Evolutionary conservation across 2,329 filamentous ascomycete species (phyloP), one percentile per base, ranked within the genome.

Genomic region (Phaeomoniella chlamydospora): DNA sequence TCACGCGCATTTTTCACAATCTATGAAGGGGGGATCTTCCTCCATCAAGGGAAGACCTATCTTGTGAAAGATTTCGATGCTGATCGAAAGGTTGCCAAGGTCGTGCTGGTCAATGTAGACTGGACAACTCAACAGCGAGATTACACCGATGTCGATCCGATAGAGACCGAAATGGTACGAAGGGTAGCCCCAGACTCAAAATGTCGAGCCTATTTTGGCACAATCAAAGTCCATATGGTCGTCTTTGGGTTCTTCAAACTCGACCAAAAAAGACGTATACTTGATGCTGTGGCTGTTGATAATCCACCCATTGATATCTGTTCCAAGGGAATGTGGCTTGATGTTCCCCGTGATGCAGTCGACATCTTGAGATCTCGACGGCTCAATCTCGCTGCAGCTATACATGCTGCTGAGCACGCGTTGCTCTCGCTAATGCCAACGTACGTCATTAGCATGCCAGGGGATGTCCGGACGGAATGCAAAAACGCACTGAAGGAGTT

Each of bases 221-320:
- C 74, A 0, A 88, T 98, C 52, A 79, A 80, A 48, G 87, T 96
- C 49, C 74, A 80, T 43, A 80, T 88, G 45, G 79, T 83, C 18
- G 86, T 98, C 2, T 96, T 92, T 54, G 90, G 90, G 2, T 98
- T 90, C 63, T 96, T 94, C 70, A 96, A 96, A 54, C 65, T 94
- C n/a, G 87, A 96, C 57, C 80, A 79, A 51, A 79, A 76, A 45
- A 74, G 80, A 2, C 76, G 84, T 2, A 83, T 96, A 39, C 71
- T 96, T 11, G 90, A 98, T 53, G 88, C 88, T 2, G 80, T 96
- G 0, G 74, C 88, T 40, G 86, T 96, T 15, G 84, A 94, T 54
- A 94, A 94, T 46, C 87, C 88, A 3, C 86, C 90, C 0, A 84
- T 96, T 35, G 74, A 90, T 34, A 74, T 86, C 3, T 71, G 78